Evolutionary conservation across 129 eudicot species (phyloP), one percentile per base, ranked within the genome.

Genomic region (Silybum marianum): DNA sequence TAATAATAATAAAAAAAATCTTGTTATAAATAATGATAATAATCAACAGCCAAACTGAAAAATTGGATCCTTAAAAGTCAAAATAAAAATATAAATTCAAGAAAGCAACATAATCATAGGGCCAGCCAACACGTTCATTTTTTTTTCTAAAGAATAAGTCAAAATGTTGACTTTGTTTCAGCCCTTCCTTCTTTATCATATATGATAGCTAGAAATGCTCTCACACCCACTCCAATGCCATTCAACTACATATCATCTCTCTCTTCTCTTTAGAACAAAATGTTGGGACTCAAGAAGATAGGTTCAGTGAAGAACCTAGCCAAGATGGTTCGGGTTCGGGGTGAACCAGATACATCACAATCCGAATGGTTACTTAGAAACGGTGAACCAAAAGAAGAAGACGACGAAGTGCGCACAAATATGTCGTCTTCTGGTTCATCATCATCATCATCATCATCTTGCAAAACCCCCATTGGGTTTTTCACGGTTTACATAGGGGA

Each of bases 401-500:
- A 16, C 16, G 42, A 6, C 16, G 42, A 6, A 38, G 44, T 1
- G 21, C 22, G 18, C n/a, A n/a, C n/a, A n/a, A n/a, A n/a, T n/a
- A n/a, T n/a, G n/a, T n/a, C n/a, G 1, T 34, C 73, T 1, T 67
- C 72, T 28, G 60, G 82, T 77, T 70, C 82, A 58, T 83, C 86
- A n/a, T n/a, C n/a, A 5, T 72, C 81, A n/a, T 76, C 81, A 54
- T 82, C 86, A 3, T 73, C 82, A 16, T 24, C 88, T 12, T 4
- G 28, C 75, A 81, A 71, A 16, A 90, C 92, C 5, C 98, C 93
- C 1, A 78, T 85, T 0, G 99, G 99, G 16, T 88, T 75, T 72
- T 90, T 93, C 65, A 88, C 90, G 0, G 63, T 95, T 3, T 95
- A 95, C 23, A 89, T 89, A 1, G 99, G 99, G 19, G 98, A 91